Conservation (phyloP, 1,284 basidiomycete genomes). For the Stereum hirsutum region DNA sequence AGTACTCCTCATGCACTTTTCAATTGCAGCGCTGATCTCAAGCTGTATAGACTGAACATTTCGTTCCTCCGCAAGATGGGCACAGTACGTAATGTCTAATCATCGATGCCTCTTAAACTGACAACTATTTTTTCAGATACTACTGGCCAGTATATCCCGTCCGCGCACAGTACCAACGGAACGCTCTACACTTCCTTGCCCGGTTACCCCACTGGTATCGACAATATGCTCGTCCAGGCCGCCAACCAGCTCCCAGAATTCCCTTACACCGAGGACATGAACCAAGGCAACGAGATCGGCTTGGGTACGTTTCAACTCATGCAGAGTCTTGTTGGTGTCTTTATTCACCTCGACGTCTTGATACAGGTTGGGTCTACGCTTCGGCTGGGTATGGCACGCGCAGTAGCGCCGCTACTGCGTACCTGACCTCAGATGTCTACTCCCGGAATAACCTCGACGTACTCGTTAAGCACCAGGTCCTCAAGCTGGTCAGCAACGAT, state of each 20-base stretch:
- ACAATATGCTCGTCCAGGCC: constrained; percentile 14
- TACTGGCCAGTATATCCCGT: constrained; percentile 12
- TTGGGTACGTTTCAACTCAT: constrained; percentile 14
- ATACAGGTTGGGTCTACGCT: constrained; percentile 24
- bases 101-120: not conserved
- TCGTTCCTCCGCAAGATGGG: constrained; percentile 12
- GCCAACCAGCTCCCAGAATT: constrained; percentile 15
- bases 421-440: constrained; percentile 22
- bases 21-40: not conserved
- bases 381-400: constrained; percentile 22
- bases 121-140: constrained; percentile 5
- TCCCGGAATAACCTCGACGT: constrained; percentile 31
- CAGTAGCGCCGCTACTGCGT: constrained; percentile 27
- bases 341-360: not conserved
- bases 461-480: constrained; percentile 30
- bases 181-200: not conserved
- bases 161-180: constrained; percentile 10
- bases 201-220: constrained; percentile 17
- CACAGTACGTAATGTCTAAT: constrained; percentile 3
- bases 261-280: constrained; percentile 24
- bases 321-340: not conserved
- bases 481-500: constrained; percentile 22
- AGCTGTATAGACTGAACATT: constrained; percentile 12
- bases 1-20: not conserved
- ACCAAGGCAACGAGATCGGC: constrained; percentile 22